These are phyloP conservation scores for Sarcomyxa edulis DNA, from an alignment of 768 basidiomycete genomes.

Conservation along the genomic window DNA sequence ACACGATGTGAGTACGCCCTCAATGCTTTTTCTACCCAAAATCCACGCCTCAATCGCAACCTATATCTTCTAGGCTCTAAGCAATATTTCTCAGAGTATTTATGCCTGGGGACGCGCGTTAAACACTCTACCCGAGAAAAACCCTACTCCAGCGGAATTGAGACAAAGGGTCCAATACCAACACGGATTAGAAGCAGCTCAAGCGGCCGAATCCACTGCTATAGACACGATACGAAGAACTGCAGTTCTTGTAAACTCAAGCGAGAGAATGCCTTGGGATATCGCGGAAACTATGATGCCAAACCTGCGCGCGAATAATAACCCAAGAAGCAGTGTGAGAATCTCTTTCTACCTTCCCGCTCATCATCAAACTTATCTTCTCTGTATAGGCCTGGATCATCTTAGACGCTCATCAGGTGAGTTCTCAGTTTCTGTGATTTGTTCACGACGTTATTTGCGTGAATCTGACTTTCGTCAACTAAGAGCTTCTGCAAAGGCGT, in stretches of 20 bases:
- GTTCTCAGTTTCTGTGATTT: too few relatives aligned
- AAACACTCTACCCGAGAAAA: constrained; percentile 19
- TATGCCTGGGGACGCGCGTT: constrained; percentile 27
- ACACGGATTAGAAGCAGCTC: constrained; percentile 20
- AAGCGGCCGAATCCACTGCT: constrained; percentile 13
- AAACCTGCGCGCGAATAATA: background rate
- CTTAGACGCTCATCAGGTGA: constrained; percentile 24
- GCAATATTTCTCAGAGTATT: constrained; percentile 12
- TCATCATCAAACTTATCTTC: too few relatives aligned
- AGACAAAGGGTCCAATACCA: constrained; percentile 30
- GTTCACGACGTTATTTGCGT: too few relatives aligned
- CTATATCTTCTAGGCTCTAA: constrained; percentile 16
- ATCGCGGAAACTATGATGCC: constrained; percentile 3
- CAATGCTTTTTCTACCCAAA: too few relatives aligned
- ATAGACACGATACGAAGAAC: too few relatives aligned
- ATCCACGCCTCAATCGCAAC: background rate
- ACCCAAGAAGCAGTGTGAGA: constrained; percentile 11
- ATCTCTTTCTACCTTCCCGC: too few relatives aligned
- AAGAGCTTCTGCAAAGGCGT: constrained; percentile 27
- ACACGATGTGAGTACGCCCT: constrained; percentile 21
- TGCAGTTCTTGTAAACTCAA: background rate
- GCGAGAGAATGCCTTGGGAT: constrained; percentile 9
- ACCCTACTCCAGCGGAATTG: constrained; percentile 23
- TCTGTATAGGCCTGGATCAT: constrained; percentile 31
- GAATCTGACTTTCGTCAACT: too few relatives aligned